These are phyloP conservation scores for Ensete ventricosum DNA, from an alignment of 176 grass and related monocot species.

Conservation along the genomic window DNA sequence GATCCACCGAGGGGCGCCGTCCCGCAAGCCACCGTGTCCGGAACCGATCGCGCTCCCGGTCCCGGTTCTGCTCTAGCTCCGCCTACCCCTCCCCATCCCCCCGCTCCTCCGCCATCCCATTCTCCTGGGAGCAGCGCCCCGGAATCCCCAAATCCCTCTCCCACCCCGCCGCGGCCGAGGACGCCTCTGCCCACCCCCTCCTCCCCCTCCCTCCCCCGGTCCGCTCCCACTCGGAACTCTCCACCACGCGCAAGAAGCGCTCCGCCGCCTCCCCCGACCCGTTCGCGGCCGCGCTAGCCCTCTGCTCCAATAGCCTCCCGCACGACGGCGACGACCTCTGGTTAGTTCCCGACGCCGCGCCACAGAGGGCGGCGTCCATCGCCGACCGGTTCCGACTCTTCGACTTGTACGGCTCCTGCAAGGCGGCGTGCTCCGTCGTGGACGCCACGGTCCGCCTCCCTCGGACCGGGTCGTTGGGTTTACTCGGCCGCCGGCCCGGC, in stretches of 20 bases:
- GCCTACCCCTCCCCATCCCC: neutral
- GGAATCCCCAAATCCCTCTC: slow-evolving; percentile 1
- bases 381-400: slow-evolving; percentile 1
- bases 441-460: neutral
- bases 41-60: neutral
- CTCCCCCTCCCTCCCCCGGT: slow-evolving; percentile 3
- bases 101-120: slow-evolving; percentile 2
- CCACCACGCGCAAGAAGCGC: neutral
- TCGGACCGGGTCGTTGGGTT: neutral
- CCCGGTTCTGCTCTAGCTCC: neutral
- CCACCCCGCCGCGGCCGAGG: neutral
- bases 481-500: neutral
- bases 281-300: slow-evolving; percentile 3
- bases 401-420: slow-evolving; percentile 3
- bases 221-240: neutral
- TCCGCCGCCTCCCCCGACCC: neutral
- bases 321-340: neutral
- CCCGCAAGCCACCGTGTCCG: neutral
- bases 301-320: neutral
- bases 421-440: slow-evolving; percentile 2
- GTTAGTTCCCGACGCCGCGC: neutral
- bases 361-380: neutral
- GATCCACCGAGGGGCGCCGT: neutral
- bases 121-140: slow-evolving; percentile 18
- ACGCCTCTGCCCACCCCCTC: neutral